phyloP scores from a whole-genome alignment of 78 protist genomes.

The Chrysochromulina tobinii region DNA sequence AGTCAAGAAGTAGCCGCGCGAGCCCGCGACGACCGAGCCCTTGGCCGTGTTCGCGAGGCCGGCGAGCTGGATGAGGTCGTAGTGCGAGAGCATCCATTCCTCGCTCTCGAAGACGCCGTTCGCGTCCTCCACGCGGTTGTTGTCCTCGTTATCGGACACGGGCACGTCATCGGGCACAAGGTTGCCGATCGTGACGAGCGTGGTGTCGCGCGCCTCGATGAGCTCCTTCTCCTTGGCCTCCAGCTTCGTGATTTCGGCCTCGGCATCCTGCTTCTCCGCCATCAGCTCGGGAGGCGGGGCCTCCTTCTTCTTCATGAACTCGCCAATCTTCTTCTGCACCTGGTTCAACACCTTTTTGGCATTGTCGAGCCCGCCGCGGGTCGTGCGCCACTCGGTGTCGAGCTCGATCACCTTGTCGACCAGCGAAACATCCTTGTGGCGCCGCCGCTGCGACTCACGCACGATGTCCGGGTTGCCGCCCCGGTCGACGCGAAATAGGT shows the following conservation, averaged over 20 bases:
- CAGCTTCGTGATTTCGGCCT: neutral
- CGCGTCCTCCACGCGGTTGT: conserved; percentile 39
- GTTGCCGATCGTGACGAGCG: conserved; percentile 81
- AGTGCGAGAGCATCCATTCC: conserved; percentile 60
- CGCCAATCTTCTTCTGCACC: neutral
- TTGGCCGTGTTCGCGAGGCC: conserved; percentile 52
- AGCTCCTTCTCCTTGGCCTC: conserved; percentile 38
- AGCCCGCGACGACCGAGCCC: conserved; percentile 84
- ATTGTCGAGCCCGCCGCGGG: neutral
- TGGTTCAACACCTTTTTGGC: neutral
- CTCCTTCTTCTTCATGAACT: conserved; percentile 20
- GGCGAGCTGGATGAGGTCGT: conserved; percentile 62
- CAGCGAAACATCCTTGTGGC: conserved; percentile 62
- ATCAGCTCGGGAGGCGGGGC: conserved; percentile 31
- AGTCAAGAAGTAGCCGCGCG: conserved; percentile 91
- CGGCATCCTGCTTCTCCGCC: neutral
- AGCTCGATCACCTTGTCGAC: conserved; percentile 80
- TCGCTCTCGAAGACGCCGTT: conserved; percentile 37
- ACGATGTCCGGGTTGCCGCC: conserved; percentile 91
- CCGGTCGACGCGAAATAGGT: conserved; percentile 77
- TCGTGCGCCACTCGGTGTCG: conserved; percentile 72
- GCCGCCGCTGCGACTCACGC: conserved; percentile 87
- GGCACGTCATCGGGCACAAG: conserved; percentile 89
- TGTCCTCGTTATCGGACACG: conserved; percentile 79
- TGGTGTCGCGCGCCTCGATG: conserved; percentile 8